Conservation (phyloP, 805 yeast species). For the Starmerella sp. region DNA sequence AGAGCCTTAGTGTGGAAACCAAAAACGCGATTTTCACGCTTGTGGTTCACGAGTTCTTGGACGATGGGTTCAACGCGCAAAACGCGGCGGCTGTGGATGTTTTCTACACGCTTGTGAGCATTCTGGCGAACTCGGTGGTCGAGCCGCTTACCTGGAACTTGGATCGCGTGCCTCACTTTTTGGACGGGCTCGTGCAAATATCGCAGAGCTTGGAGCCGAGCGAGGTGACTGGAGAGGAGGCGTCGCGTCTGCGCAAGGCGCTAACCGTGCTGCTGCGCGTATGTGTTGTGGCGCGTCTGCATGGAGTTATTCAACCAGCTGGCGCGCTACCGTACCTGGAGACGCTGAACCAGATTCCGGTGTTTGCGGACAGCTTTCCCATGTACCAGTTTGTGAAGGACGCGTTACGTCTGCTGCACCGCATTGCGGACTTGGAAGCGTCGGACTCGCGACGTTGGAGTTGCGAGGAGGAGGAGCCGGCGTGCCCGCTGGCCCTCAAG, state of each 20-base stretch:
- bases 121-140: slow-evolving; percentile 6
- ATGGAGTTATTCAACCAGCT: slow-evolving; percentile 4
- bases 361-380: slow-evolving; percentile 10
- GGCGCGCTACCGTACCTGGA: slow-evolving; percentile 10
- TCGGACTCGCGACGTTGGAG: not conserved
- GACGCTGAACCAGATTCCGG: slow-evolving; percentile 10
- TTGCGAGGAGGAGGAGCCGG: not conserved
- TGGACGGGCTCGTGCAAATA: not conserved
- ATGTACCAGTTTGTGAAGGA: slow-evolving; percentile 14
- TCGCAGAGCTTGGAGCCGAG: not conserved
- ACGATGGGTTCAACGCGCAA: not conserved
- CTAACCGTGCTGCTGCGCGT: slow-evolving; percentile 13
- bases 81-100: slow-evolving; percentile 8
- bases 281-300: slow-evolving; percentile 11
- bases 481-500: slow-evolving; percentile 7
- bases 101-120: slow-evolving; percentile 6
- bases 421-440: slow-evolving; percentile 5
- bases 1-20: slow-evolving; percentile 5
- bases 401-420: slow-evolving; percentile 14
- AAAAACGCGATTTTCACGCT: slow-evolving; percentile 9
- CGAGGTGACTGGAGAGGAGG: not conserved
- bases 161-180: slow-evolving; percentile 6
- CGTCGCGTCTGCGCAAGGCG: slow-evolving; percentile 5
- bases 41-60: slow-evolving; percentile 9
- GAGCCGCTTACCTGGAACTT: slow-evolving; percentile 12